Evolutionary conservation across 1,139 yeast genomes (phyloP).

Genomic region (Kluyveromyces sp.): DNA sequence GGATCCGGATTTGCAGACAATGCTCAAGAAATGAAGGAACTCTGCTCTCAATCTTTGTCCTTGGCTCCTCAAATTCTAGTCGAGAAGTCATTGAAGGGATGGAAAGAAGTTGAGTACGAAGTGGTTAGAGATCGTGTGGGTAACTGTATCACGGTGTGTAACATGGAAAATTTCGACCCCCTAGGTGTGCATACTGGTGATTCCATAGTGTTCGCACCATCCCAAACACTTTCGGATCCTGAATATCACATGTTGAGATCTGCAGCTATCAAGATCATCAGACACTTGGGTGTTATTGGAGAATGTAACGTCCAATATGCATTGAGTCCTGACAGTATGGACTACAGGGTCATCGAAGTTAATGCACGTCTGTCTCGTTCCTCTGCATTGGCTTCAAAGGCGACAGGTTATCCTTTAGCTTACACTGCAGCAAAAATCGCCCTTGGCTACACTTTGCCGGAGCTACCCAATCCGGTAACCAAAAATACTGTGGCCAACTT

Average conservation of each 20-base stretch:
- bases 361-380: constrained; percentile 96
- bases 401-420: constrained; percentile 97
- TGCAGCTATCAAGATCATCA: constrained; percentile 93
- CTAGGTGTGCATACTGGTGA: constrained; percentile 98
- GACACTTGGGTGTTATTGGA: constrained; percentile 98
- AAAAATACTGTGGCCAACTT: constrained; percentile 93
- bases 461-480: constrained; percentile 93
- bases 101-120: constrained; percentile 99
- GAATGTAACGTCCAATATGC: constrained; percentile 99
- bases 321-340: constrained; percentile 89
- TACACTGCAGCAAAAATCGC: constrained; percentile 98
- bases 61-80: constrained; percentile 92
- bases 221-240: constrained; percentile 93
- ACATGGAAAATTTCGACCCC: constrained; percentile 98
- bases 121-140: constrained; percentile 95
- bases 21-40: constrained; percentile 71
- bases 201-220: constrained; percentile 97
- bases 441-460: constrained; percentile 88
- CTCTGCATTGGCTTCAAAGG: constrained; percentile 96
- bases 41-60: constrained; percentile 83
- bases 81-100: constrained; percentile 94
- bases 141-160: constrained; percentile 97
- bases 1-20: constrained; percentile 96
- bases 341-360: constrained; percentile 94
- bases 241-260: constrained; percentile 97